These are phyloP conservation scores for Trapa bicornis DNA, from an alignment of 345 rosid genomes.

Conservation along the genomic window DNA sequence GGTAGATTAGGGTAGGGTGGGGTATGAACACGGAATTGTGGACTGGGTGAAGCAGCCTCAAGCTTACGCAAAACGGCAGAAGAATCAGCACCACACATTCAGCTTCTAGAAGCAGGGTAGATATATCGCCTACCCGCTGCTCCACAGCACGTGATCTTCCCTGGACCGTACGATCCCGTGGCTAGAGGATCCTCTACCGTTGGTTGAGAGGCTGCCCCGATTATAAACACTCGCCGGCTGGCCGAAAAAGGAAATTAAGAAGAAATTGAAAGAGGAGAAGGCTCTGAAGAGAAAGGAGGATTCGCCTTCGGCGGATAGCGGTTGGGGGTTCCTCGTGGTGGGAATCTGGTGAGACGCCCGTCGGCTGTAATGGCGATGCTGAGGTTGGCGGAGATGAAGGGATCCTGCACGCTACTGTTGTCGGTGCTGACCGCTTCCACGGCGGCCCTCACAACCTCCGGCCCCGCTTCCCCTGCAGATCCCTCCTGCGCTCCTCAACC, in stretches of 20 bases:
- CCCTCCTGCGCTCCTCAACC: background rate
- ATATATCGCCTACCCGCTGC: no score
- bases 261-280: background rate
- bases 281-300: background rate
- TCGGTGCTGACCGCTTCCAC: slow-evolving; percentile 28
- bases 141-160: no score
- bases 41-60: background rate
- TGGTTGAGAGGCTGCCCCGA: background rate
- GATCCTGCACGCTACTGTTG: slow-evolving; percentile 16
- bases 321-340: background rate
- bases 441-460: slow-evolving; percentile 22
- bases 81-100: background rate
- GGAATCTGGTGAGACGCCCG: slow-evolving; percentile 26
- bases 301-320: background rate
- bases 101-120: no score
- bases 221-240: background rate
- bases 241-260: background rate
- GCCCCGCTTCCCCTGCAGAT: background rate
- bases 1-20: no score
- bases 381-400: slow-evolving; percentile 23
- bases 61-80: slow-evolving; percentile 1
- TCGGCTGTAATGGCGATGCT: background rate
- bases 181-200: background rate
- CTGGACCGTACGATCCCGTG: background rate
- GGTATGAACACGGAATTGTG: background rate